phyloP scores from a whole-genome alignment of 169 alveolate species.

The Plasmodium gallinaceum region DNA sequence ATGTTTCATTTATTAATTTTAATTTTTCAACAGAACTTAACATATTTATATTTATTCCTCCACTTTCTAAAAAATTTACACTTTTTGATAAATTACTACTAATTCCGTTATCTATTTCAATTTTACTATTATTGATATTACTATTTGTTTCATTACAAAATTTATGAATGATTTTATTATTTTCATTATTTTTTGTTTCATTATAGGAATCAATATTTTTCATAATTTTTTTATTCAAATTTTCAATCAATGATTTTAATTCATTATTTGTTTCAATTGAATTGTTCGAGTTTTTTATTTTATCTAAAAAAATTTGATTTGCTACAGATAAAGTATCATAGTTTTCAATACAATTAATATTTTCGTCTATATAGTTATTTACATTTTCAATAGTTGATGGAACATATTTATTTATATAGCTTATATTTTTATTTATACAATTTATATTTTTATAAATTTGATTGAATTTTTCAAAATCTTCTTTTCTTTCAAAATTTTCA shows the following conservation, averaged over 20 bases:
- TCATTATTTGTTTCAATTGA: constrained; percentile 30
- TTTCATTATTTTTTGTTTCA: background rate
- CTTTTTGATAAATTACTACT: background rate
- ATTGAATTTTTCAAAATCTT: constrained; percentile 42
- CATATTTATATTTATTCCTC: constrained; percentile 27
- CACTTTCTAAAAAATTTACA: background rate
- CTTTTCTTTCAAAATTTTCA: constrained; percentile 37
- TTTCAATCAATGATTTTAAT: constrained; percentile 14
- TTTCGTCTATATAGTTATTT: constrained; percentile 16
- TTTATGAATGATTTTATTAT: background rate
- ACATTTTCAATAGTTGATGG: constrained; percentile 35
- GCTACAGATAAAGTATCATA: constrained; percentile 32
- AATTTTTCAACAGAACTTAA: constrained; percentile 37
- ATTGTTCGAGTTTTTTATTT: constrained; percentile 10
- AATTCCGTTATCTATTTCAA: background rate
- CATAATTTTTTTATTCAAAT: constrained; percentile 23
- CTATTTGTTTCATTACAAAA: background rate
- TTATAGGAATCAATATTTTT: background rate
- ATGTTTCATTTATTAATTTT: constrained; percentile 48
- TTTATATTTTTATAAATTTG: constrained; percentile 57
- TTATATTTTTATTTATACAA: constrained; percentile 67
- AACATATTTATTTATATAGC: constrained; percentile 37
- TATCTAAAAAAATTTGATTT: constrained; percentile 27
- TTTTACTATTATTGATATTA: background rate
- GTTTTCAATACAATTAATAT: constrained; percentile 10